Evolutionary conservation across 345 rosid species (phyloP).

Genomic region (Pseudoturritis turrita): DNA sequence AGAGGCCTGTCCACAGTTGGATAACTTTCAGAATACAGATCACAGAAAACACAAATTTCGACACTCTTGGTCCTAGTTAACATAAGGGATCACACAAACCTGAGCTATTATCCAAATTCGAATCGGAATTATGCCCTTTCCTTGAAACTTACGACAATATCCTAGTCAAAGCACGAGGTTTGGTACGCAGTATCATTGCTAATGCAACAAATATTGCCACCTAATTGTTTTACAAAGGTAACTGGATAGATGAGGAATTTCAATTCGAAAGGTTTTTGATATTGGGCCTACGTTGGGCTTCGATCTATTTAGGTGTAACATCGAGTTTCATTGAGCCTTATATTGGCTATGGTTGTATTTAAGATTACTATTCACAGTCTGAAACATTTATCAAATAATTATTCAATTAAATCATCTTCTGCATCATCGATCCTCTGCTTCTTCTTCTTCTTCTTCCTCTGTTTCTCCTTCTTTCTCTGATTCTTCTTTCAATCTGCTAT

Average conservation of each 20-base stretch:
- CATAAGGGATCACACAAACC: conserved; percentile 33
- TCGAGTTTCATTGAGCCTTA: no score
- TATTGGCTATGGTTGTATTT: no score
- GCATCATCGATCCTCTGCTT: no score
- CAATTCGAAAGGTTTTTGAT: background rate
- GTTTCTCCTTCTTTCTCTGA: no score
- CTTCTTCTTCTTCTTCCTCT: no score
- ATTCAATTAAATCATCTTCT: no score
- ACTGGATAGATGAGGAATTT: no score
- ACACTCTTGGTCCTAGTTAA: background rate
- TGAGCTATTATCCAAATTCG: conserved; percentile 68
- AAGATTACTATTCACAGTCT: no score
- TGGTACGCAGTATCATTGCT: conserved; percentile 57
- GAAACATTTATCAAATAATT: no score
- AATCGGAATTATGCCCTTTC: conserved; percentile 68
- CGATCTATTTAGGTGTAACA: no score
- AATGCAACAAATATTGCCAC: conserved; percentile 20
- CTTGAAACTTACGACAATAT: conserved; percentile 55
- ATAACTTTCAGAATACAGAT: conserved; percentile 1
- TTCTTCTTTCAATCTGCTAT: no score
- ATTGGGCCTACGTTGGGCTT: no score
- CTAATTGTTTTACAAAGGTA: conserved; percentile 28
- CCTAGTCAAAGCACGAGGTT: conserved; percentile 47
- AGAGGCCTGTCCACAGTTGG: conserved; percentile 39
- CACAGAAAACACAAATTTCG: background rate